Percentiles rank a stretch among this genome's conserved stretches.
phyloP scores from a whole-genome alignment of 148 eudicot genomes.

The Spergularia marina region DNA sequence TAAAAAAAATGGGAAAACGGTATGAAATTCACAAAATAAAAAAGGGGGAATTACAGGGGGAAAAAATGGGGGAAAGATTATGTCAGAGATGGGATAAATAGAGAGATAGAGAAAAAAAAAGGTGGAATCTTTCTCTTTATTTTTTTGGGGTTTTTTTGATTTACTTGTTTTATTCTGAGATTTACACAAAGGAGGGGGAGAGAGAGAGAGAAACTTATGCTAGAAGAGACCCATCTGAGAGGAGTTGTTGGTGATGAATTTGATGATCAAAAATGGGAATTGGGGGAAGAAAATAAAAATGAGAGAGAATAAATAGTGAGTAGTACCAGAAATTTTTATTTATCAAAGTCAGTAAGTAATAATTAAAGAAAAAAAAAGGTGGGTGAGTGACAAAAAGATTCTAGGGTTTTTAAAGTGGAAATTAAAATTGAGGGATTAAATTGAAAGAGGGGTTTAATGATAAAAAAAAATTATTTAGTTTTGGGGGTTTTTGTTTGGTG shows the following conservation, averaged over 20 bases:
- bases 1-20: neutral
- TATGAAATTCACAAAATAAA: slow-evolving; percentile 1
- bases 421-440: neutral
- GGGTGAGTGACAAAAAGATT: slow-evolving; percentile 23
- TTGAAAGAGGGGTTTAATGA: neutral
- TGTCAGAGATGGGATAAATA: neutral
- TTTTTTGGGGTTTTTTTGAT: neutral
- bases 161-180: neutral
- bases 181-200: slow-evolving; percentile 7
- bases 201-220: slow-evolving; percentile 4
- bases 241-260: slow-evolving; percentile 13
- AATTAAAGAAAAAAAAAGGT: neutral
- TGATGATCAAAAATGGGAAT: slow-evolving; percentile 15
- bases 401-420: slow-evolving; percentile 25
- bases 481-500: too few species aligned
- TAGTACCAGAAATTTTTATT: neutral
- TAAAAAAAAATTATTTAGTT: neutral
- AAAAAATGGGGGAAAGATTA: neutral
- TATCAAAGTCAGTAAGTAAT: neutral
- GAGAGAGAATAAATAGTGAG: neutral
- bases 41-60: neutral
- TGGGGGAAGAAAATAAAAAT: neutral
- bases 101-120: neutral
- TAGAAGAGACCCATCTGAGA: slow-evolving; percentile 33
- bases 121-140: slow-evolving; percentile 20